These are phyloP conservation scores for Neocucurbitaria cava DNA, from an alignment of 2,329 filamentous ascomycete genomes.

Conservation along the genomic window DNA sequence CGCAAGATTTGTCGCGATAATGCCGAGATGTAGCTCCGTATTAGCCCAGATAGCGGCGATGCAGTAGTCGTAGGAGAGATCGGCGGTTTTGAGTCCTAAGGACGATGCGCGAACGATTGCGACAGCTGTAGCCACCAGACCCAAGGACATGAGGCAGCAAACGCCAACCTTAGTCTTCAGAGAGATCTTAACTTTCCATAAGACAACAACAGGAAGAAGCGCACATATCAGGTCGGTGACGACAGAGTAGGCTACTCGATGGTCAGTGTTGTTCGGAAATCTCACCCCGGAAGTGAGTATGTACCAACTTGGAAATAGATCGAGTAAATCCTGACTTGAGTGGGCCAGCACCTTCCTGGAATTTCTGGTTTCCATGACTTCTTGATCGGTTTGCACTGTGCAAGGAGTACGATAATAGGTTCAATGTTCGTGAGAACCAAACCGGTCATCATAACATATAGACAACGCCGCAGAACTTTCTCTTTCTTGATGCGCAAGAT, in stretches of 20 bases:
- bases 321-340: conserved; percentile 34
- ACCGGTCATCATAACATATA: conserved; percentile 35
- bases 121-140: conserved; percentile 25
- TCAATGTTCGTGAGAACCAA: conserved; percentile 27
- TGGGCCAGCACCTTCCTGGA: conserved; percentile 28
- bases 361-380: conserved; percentile 28
- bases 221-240: conserved; percentile 34
- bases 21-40: conserved; percentile 35
- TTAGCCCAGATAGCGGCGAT: conserved; percentile 37
- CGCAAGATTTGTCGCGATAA: conserved; percentile 36
- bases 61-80: conserved; percentile 32
- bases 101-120: conserved; percentile 29
- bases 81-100: conserved; percentile 25
- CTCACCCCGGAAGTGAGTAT: background rate
- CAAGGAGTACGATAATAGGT: conserved; percentile 31
- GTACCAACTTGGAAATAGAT: conserved; percentile 37
- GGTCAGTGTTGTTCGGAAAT: background rate
- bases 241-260: conserved; percentile 27
- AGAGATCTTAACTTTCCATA: conserved; percentile 31
- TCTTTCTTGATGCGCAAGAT: conserved; percentile 53
- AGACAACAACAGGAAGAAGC: conserved; percentile 28
- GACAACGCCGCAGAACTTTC: conserved; percentile 33
- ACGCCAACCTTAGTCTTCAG: conserved; percentile 29
- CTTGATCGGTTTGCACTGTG: conserved; percentile 29
- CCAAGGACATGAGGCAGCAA: conserved; percentile 34